Base-by-base conservation (phyloP, 208 protist genomes). In the Leishmania tropica region DNA sequence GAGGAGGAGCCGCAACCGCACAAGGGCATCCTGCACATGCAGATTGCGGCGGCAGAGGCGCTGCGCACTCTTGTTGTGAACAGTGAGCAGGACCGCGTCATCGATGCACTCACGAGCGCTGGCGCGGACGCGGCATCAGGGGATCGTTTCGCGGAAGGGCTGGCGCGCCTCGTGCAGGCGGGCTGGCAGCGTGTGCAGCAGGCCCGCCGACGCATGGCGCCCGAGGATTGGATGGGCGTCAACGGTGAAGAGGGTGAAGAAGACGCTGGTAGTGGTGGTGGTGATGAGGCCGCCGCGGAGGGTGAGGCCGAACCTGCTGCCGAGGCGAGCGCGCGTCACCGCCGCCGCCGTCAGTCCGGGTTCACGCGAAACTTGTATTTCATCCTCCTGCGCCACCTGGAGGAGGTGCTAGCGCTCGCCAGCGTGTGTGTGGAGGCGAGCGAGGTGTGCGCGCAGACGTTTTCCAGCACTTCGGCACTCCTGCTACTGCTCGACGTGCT, bases 41-140 rank as follows among this genome's bases (percentile, higher is more conserved):
- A 92, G 73, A 86, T 89, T 35, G 87, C 92, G 35, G 92, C 90
- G 35, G 85, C 89, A 1, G 89, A 90, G 65, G 90, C 92, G 10
- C 86, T 95, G 54, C 88, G 90, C 62, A 94, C 92, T 64, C 56
- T 92, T 3, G 83, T 95, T 67, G 89, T 87, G 42, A 95, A 92
- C 86, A 91, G 89, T 78, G 70, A 80, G 15, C 82, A 92, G 48
- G 92, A 95, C 79, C 82, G 83, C 48, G 92, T 90, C 15, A 78
- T 93, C 19, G 92, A 95, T 73, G 81, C 77, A 21, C 84, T 95
- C 62, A 83, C 75, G n/a, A 40, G 71, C 35, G 47, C 64, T 17
- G 81, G 67, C 1, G 82, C 80, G 35, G 74, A 71, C 31, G 75
- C 77, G 7, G 77, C 48, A 10, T 62, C 80, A 13, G 81, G 80